Base-by-base conservation (phyloP, 108 stramenopile genomes). In the Craspedostauros australis region DNA sequence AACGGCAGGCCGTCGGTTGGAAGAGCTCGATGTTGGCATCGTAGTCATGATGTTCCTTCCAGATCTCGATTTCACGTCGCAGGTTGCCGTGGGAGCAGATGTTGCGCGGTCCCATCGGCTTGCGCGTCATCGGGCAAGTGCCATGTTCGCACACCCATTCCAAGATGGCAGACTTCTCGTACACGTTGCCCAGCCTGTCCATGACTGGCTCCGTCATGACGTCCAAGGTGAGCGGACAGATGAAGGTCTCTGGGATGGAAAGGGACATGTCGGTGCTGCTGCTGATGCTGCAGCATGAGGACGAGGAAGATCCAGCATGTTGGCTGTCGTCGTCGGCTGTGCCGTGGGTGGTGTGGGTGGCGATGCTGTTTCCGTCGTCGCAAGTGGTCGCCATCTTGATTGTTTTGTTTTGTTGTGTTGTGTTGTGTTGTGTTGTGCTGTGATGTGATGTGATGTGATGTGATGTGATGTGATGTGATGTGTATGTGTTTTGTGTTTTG, bases 121-220 rank as follows among this genome's bases (percentile, higher is more conserved):
- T 57, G 3, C 70, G 50, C 5, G 70, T 72, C 5, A 64, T 42
- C 20, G 70, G 70, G 33, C 70, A 72, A 22, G 41, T 44, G 8
- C 34, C 45, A 41, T 52, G 54, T 18, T 58, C 63, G 20, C 37
- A 43, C 21, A 70, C 31, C 60, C 60, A 70, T 33, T 62, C 48
- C 24, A 70, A 9, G 48, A 71, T 71, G 8, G 70, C 62, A 4
- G 9, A 6, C 32, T 57, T 56, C 29, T 71, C 70, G 41, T 52
- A 71, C 51, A 36, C 49, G 25, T 54, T 57, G 9, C 70, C 70
- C 25, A 64, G 50, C 23, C 21, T 30, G 32, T 52, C 54, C 43
- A 71, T 44, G 44, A 71, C 50, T 20, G 70, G 70, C 23, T 71
- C 63, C 24, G 51, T 36, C 57, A 65, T 59, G 27, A 71, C 20